A percentile compares a stretch with the other conserved stretches of the same genome.
These are phyloP conservation scores for Ramaria sp. DNA, from an alignment of 768 basidiomycete species.

Conservation along the genomic window DNA sequence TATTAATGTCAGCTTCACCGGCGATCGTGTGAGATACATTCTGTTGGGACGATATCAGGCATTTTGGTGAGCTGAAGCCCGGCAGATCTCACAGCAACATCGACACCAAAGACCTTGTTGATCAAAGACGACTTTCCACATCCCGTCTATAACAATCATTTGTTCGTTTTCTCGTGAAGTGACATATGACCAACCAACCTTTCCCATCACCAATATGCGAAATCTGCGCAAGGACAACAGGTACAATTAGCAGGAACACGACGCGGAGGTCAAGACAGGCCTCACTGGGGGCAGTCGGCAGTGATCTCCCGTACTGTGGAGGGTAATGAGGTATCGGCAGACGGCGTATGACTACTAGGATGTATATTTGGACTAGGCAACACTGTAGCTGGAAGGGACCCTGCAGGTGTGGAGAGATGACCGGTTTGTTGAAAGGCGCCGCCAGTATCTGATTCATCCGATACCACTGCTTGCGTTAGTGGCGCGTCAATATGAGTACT, in stretches of 20 bases:
- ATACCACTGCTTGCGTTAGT: too few relatives aligned
- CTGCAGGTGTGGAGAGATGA: not conserved
- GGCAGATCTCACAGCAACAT: not conserved
- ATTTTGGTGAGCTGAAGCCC: not conserved
- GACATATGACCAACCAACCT: not conserved
- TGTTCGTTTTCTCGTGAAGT: not conserved
- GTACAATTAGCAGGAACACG: not conserved
- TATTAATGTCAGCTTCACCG: slow-evolving; percentile 18
- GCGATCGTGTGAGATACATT: slow-evolving; percentile 11
- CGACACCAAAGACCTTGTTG: slow-evolving; percentile 18
- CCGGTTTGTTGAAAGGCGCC: not conserved
- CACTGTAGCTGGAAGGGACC: too few relatives aligned
- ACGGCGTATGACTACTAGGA: not conserved
- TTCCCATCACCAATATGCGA: not conserved
- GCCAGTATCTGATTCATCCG: too few relatives aligned
- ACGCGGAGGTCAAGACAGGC: not conserved
- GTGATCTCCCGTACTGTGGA: not conserved
- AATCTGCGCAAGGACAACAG: not conserved
- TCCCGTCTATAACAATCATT: slow-evolving; percentile 15
- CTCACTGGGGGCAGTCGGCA: not conserved
- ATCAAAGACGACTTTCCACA: slow-evolving; percentile 24
- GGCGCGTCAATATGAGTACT: too few relatives aligned
- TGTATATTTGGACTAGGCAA: too few relatives aligned
- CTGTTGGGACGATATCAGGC: slow-evolving; percentile 4
- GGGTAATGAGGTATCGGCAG: not conserved